Conservation (phyloP, 139 green algal genomes). For the Closterium sp. region DNA sequence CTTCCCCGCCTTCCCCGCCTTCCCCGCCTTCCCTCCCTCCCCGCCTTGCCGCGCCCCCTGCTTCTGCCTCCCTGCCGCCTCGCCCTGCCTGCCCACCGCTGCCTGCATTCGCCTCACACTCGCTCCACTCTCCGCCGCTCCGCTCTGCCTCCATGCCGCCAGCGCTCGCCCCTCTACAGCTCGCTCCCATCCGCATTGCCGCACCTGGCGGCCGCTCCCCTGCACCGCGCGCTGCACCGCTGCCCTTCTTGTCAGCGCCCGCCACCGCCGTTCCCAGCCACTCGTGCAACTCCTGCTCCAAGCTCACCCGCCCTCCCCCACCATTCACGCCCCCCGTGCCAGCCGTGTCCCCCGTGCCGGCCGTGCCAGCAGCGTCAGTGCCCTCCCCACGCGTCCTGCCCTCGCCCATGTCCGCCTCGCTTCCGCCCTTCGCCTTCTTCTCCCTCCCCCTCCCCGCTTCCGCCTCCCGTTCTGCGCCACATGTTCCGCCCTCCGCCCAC, state of each 20-base stretch:
- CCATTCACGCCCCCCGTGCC: background rate
- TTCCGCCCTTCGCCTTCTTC: background rate
- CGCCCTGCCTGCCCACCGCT: background rate
- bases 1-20: too few species aligned
- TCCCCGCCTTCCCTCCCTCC: too few species aligned
- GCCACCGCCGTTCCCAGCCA: background rate
- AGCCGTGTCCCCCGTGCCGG: too few species aligned
- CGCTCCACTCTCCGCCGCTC: background rate
- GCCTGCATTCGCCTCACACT: too few species aligned
- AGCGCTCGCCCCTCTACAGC: background rate
- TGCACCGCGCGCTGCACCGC: too few species aligned
- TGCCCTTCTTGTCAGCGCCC: background rate
- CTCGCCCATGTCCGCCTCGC: background rate
- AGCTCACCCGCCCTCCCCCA: background rate
- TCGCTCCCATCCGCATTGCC: background rate
- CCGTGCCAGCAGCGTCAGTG: background rate
- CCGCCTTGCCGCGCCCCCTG: background rate
- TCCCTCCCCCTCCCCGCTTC: background rate
- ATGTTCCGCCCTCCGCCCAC: background rate
- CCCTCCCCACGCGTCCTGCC: background rate
- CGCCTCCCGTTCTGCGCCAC: background rate
- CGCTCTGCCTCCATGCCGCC: background rate
- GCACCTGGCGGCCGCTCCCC: too few species aligned
- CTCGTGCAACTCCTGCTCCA: background rate
- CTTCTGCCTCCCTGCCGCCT: background rate